These are phyloP conservation scores for Choanephora cucurbitarum DNA, from an alignment of 371 early-diverging fungal genomes.

Conservation along the genomic window DNA sequence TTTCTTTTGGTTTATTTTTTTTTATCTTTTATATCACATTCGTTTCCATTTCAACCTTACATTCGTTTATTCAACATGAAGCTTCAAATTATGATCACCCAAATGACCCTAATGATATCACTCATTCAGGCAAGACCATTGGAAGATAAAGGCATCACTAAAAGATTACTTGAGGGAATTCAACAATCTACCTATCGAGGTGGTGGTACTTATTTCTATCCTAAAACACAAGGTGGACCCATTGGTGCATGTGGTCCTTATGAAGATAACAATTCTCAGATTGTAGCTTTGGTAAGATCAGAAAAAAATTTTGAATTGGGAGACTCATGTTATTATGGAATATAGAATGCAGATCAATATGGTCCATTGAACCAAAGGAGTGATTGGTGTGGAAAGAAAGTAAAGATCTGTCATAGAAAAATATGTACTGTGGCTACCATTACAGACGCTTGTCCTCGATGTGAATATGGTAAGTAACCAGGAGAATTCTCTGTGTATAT, in stretches of 20 bases:
- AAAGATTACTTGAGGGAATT: constrained; percentile 10
- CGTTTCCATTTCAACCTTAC: neutral
- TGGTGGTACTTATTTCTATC: constrained; percentile 34
- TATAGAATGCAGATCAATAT: constrained; percentile 38
- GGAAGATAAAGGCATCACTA: constrained; percentile 19
- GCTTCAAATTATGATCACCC: constrained; percentile 4
- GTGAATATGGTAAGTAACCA: constrained; percentile 26
- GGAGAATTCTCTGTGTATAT: no score
- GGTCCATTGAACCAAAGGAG: constrained; percentile 36
- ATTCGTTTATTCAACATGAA: constrained; percentile 8
- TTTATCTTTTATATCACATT: neutral
- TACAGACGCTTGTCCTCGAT: constrained; percentile 41
- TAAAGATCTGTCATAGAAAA: constrained; percentile 26
- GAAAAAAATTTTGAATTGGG: no score
- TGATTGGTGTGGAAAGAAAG: constrained; percentile 41
- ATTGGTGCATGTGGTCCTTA: constrained; percentile 38
- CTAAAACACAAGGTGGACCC: constrained; percentile 32
- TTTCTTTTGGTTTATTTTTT: neutral
- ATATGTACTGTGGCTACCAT: constrained; percentile 32
- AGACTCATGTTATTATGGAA: no score
- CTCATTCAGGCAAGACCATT: constrained; percentile 8
- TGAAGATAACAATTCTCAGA: constrained; percentile 30
- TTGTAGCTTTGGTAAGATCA: constrained; percentile 39
- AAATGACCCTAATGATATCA: constrained; percentile 1
- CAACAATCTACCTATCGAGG: constrained; percentile 11